phyloP scores from a whole-genome alignment of 768 basidiomycete species.

The Tremella yokohamensis region DNA sequence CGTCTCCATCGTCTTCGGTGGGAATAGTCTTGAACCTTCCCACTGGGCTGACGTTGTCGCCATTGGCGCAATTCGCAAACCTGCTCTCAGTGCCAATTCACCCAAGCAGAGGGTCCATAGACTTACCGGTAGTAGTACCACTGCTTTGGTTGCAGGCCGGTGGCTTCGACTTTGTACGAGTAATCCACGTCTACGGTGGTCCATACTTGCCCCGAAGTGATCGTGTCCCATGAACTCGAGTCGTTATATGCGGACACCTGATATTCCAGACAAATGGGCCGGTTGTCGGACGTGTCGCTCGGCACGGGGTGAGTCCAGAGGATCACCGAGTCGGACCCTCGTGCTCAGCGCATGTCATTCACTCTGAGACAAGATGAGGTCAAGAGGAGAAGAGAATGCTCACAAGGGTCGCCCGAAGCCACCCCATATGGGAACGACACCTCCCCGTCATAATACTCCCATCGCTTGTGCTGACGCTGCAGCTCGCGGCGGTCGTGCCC shows the following conservation, averaged over 20 bases:
- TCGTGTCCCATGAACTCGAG: constrained; percentile 38
- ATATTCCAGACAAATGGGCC: constrained; percentile 51
- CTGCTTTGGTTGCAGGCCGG: constrained; percentile 56
- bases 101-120: too few relatives aligned
- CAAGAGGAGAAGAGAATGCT: constrained; percentile 21
- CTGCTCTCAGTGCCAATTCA: neutral
- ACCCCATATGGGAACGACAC: constrained; percentile 21
- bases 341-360: neutral
- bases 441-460: constrained; percentile 29
- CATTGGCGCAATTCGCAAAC: constrained; percentile 60
- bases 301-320: constrained; percentile 61
- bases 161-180: constrained; percentile 63
- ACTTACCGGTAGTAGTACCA: constrained; percentile 57
- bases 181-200: constrained; percentile 60
- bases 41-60: constrained; percentile 54
- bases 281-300: constrained; percentile 51
- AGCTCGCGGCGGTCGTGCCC: constrained; percentile 6
- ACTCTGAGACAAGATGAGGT: neutral
- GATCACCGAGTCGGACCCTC: constrained; percentile 54
- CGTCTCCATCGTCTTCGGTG: constrained; percentile 55
- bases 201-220: constrained; percentile 58
- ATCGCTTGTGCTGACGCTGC: constrained; percentile 19
- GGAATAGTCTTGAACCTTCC: constrained; percentile 60
- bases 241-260: constrained; percentile 58
- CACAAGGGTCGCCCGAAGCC: constrained; percentile 58